These are phyloP conservation scores for Acarospora socialis DNA, from an alignment of 2,329 filamentous ascomycete genomes.

Conservation along the genomic window DNA sequence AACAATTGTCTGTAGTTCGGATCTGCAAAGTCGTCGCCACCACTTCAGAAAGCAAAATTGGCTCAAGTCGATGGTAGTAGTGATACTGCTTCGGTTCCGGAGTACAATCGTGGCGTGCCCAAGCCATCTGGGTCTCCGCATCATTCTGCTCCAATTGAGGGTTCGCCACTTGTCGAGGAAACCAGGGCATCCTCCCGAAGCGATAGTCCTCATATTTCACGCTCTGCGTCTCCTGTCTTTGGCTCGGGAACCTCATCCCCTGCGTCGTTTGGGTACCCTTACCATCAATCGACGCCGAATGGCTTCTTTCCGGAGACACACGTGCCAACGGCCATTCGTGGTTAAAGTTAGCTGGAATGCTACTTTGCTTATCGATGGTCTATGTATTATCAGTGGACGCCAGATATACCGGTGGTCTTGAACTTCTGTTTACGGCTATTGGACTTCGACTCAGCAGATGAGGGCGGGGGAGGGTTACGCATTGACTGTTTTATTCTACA, in stretches of 20 bases:
- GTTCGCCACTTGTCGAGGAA: conserved; percentile 3
- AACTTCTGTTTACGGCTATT: too few species aligned
- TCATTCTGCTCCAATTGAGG: conserved; percentile 4
- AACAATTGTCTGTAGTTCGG: conserved; percentile 33
- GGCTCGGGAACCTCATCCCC: conserved; percentile 26
- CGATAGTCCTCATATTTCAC: conserved; percentile 23
- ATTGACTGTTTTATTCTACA: neutral
- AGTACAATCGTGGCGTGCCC: conserved; percentile 14
- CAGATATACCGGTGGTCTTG: neutral
- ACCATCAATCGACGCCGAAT: conserved; percentile 26
- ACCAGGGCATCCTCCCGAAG: conserved; percentile 12
- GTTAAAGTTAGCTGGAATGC: conserved; percentile 11
- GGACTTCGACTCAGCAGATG: too few species aligned
- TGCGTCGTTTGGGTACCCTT: conserved; percentile 28
- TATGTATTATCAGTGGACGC: neutral
- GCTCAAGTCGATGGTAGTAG: conserved; percentile 26
- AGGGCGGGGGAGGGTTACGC: neutral
- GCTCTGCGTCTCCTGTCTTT: conserved; percentile 29
- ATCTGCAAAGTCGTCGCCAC: conserved; percentile 28
- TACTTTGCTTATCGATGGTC: neutral
- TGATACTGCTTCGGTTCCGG: conserved; percentile 17
- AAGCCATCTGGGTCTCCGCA: conserved; percentile 12
- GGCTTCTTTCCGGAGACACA: conserved; percentile 32
- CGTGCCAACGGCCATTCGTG: conserved; percentile 29
- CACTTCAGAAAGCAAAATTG: conserved; percentile 7